A percentile compares a stretch with the other conserved stretches of the same genome.
Conservation (phyloP, 257 asterid genomes). For the Linaria vulgaris region DNA sequence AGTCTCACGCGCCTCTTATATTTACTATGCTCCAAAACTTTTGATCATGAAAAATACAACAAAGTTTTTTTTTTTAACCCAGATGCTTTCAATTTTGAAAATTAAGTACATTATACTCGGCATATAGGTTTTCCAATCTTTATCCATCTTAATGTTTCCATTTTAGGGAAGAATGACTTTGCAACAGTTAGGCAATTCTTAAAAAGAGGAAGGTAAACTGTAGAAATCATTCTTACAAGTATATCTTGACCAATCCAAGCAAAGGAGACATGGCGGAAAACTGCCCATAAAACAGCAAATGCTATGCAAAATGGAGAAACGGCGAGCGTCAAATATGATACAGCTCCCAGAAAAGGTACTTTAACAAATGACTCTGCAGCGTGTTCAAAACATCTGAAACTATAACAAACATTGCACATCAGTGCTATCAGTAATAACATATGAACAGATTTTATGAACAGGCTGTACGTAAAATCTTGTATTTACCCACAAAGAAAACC, state of each 20-base stretch:
- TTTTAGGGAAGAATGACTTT: no score
- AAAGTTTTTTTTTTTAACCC: no score
- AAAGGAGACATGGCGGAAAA: slow-evolving; percentile 63
- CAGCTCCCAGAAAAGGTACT: slow-evolving; percentile 85
- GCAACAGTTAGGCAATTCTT: no score
- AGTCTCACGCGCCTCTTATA: no score
- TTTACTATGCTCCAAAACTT: no score
- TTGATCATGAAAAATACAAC: no score
- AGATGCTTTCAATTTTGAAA: no score
- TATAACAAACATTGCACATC: slow-evolving; percentile 41
- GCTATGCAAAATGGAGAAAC: slow-evolving; percentile 88
- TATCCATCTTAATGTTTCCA: no score
- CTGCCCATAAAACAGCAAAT: slow-evolving; percentile 93
- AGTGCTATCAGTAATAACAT: slow-evolving; percentile 24
- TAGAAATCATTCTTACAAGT: slow-evolving; percentile 58
- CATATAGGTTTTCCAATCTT: no score
- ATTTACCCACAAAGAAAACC: no score
- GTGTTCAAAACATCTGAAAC: slow-evolving; percentile 90
- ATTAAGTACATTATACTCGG: no score
- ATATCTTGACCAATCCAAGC: slow-evolving; percentile 99
- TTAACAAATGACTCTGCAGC: slow-evolving; percentile 67
- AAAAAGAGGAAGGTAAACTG: neutral
- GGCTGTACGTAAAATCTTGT: neutral
- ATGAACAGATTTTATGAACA: neutral
- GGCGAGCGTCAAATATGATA: slow-evolving; percentile 75